These are phyloP conservation scores for Colletotrichum sp. DNA, from an alignment of 2,329 filamentous ascomycete species.

Conservation along the genomic window DNA sequence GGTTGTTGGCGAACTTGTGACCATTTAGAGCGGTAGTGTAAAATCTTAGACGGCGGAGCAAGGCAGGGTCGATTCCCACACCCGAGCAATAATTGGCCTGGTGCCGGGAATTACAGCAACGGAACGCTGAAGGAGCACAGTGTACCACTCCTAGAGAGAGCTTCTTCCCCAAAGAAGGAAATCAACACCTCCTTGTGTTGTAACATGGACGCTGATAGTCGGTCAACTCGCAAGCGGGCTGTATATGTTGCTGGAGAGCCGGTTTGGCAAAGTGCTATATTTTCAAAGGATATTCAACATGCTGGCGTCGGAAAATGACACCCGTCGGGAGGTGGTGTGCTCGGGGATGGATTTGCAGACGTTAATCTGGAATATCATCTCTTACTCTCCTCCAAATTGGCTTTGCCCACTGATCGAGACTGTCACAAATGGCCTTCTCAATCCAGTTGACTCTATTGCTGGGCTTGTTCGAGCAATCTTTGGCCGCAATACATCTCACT, in stretches of 20 bases:
- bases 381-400: neutral
- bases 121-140: neutral
- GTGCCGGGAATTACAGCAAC: neutral
- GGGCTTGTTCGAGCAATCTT: neutral
- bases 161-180: neutral
- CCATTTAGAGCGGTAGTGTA: slow-evolving; percentile 18
- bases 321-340: slow-evolving; percentile 1
- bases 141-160: neutral
- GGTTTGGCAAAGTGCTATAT: slow-evolving; percentile 13
- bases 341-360: slow-evolving; percentile 1
- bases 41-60: slow-evolving; percentile 2
- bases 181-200: neutral
- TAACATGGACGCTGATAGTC: neutral
- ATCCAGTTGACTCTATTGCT: neutral
- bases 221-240: neutral
- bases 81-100: neutral
- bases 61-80: neutral
- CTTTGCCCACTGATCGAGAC: neutral
- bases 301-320: slow-evolving; percentile 13
- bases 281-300: slow-evolving; percentile 12
- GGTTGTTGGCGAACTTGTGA: slow-evolving; percentile 1
- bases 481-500: neutral
- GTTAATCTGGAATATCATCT: neutral
- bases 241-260: neutral
- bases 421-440: neutral